Base-by-base conservation (phyloP, 192 early-diverging fungal genomes). In the Dissophora ornata region DNA sequence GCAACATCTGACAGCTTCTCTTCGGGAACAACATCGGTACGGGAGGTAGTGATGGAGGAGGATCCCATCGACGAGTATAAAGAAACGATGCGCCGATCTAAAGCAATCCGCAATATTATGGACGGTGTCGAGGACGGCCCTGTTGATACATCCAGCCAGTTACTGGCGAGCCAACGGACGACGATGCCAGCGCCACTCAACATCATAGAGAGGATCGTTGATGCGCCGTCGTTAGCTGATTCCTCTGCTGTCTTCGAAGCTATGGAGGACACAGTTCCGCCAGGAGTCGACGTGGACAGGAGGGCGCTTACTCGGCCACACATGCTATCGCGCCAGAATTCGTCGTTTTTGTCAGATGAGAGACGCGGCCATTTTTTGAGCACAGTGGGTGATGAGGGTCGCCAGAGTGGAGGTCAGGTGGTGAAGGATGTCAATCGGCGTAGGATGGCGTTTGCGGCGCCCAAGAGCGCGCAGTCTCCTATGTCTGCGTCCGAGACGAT, bases 391-490 rank as follows among this genome's bases (percentile, higher is more conserved):
- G 73, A 77, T 13, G 73, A 77, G 22, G 41, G 34, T 19, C 29
- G 51, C 5, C 49, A 30, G 0, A 52, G 49, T 16, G 46, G 47
- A 16, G 44, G 60, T 36, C 52, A 62, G 11, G 51, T 66, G 25
- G 65, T 67, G 10, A 65, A 65, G 38, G 73, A 77, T 11, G 64
- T 61, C 9, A 77, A 67, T 25, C 65, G 64, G 3, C 63, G 73
- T 21, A 62, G 44, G 46, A 62, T 67, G 65, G 59, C 73, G 6
- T 77, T 77, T 54, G 73, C 58, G 9, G 36, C 73, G 3, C 24
- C 48, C 28, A 69, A 53, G n/a, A 38, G 53, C 22, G 7, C 53
- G 4, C 38, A 30, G 36, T 38, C 36, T 6, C 6, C 36, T 6
- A 38, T 13, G 13, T 38, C 36, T 38, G 36, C 7, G 13, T 38